phyloP scores from a whole-genome alignment of 306 rosid species.

The Sechiopsis laciniata region DNA sequence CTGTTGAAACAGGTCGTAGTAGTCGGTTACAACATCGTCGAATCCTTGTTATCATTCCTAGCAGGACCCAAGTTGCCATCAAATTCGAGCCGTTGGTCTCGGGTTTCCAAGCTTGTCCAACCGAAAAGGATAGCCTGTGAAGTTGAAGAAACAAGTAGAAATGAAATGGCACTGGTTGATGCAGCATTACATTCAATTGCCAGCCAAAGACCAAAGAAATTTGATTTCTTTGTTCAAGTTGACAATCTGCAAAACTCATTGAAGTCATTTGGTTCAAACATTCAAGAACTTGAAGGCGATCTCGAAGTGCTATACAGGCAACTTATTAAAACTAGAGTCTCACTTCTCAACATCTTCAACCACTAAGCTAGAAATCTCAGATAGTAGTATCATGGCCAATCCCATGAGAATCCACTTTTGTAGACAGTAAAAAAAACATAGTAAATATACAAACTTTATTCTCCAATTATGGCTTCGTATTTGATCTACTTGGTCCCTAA shows the following conservation, averaged over 20 bases:
- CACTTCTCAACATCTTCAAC: constrained; percentile 33
- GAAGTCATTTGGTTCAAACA: constrained; percentile 21
- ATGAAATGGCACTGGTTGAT: constrained; percentile 26
- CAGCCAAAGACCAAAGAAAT: constrained; percentile 20
- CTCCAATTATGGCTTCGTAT: not conserved
- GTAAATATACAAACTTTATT: constrained; percentile 13
- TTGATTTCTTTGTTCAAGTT: constrained; percentile 6
- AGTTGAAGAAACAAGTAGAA: constrained; percentile 9
- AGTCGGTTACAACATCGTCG: constrained; percentile 6
- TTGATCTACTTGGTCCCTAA: not conserved
- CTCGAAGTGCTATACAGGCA: constrained; percentile 27
- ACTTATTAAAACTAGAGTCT: constrained; percentile 35
- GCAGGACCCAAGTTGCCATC: constrained; percentile 21
- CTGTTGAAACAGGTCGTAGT: constrained; percentile 26
- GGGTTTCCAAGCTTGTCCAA: constrained; percentile 27
- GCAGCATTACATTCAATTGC: constrained; percentile 11
- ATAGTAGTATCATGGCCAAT: not conserved
- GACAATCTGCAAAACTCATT: constrained; percentile 21
- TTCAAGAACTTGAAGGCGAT: constrained; percentile 29
- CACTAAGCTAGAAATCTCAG: constrained; percentile 16
- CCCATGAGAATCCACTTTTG: constrained; percentile 20
- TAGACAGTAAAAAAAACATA: not conserved
- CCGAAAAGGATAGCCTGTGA: constrained; percentile 32
- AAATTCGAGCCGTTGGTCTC: constrained; percentile 26
- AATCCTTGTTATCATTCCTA: constrained; percentile 23